phyloP scores from a whole-genome alignment of 805 yeast species.

The Saccharomycopsis sp. region DNA sequence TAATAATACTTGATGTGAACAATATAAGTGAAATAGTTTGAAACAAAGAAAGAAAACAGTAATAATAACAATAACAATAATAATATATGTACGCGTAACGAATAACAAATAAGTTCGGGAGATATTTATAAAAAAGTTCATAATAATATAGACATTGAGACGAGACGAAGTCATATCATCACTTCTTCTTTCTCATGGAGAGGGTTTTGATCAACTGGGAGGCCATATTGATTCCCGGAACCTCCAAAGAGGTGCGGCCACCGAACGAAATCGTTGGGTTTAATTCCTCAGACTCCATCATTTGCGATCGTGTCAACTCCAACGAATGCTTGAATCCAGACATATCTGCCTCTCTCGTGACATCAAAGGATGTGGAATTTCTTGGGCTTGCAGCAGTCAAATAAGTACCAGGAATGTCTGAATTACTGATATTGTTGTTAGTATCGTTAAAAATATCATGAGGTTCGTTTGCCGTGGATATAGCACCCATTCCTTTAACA shows the following conservation, averaged over 20 bases:
- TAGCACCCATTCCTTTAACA: not conserved
- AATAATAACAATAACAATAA: too few relatives aligned
- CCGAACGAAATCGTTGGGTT: conserved; percentile 11
- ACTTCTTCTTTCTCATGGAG: not conserved
- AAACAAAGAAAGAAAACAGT: too few relatives aligned
- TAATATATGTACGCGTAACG: not conserved
- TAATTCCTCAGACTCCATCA: conserved; percentile 17
- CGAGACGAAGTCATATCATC: not conserved
- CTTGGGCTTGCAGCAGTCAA: not conserved
- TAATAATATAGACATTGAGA: not conserved
- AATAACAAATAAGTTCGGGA: not conserved
- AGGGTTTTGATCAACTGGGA: conserved; percentile 7
- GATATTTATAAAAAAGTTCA: not conserved
- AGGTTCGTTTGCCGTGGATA: not conserved
- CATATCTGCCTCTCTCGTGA: not conserved
- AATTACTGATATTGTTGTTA: not conserved
- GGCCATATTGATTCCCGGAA: conserved; percentile 21
- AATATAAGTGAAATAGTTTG: too few relatives aligned
- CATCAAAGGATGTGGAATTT: not conserved
- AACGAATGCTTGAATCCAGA: conserved; percentile 8
- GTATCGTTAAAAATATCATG: not conserved
- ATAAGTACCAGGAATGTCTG: not conserved
- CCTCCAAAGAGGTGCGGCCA: conserved; percentile 20
- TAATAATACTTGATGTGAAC: too few relatives aligned
- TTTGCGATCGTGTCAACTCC: conserved; percentile 17